Conservation (phyloP, 768 basidiomycete genomes). For the Trametes sanguinea region DNA sequence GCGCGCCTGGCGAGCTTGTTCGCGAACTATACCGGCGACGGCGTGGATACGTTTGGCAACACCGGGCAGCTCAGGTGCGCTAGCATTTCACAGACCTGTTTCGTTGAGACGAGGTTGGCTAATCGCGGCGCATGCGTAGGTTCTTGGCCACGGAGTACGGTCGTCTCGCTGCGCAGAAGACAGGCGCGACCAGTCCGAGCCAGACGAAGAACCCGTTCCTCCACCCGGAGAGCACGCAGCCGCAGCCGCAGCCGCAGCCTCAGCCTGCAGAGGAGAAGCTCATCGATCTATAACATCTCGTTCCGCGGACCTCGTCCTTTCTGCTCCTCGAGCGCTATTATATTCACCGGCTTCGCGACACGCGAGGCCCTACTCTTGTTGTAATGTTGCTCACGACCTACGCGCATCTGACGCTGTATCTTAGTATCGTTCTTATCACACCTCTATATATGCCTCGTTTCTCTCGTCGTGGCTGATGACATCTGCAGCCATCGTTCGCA, state of each 20-base stretch:
- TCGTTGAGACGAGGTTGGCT: background rate
- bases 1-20: conserved; percentile 72
- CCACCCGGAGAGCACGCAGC: conserved; percentile 1
- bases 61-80: conserved; percentile 63
- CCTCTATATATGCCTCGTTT: too few species aligned
- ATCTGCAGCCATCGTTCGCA: too few species aligned
- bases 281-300: conserved; percentile 2
- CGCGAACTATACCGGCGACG: conserved; percentile 81
- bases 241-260: background rate
- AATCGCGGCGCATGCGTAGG: conserved; percentile 6
- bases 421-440: too few species aligned
- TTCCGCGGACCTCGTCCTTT: too few species aligned
- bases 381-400: too few species aligned
- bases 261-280: conserved; percentile 1
- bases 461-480: too few species aligned
- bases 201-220: conserved; percentile 22
- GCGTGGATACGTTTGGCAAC: conserved; percentile 93
- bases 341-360: too few species aligned
- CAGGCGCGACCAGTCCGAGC: conserved; percentile 12
- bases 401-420: too few species aligned
- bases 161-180: conserved; percentile 27
- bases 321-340: background rate
- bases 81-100: background rate
- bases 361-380: too few species aligned
- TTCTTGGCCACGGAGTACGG: conserved; percentile 26